A percentile compares a stretch with the other conserved stretches of the same genome.
These are phyloP conservation scores for Penicillium tannophilum DNA, from an alignment of 495 filamentous ascomycete genomes.

Conservation along the genomic window DNA sequence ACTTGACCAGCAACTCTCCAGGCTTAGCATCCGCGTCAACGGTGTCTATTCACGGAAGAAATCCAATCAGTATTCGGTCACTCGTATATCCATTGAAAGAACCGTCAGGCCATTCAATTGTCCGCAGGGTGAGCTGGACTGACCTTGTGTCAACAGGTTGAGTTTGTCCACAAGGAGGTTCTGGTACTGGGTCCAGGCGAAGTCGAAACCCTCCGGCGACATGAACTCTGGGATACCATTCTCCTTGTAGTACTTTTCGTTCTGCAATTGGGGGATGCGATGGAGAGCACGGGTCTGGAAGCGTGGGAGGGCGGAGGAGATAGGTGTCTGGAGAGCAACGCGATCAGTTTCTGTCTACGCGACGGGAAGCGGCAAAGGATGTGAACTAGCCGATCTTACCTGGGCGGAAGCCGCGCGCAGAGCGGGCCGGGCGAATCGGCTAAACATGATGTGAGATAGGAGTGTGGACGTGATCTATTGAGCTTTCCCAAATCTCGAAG, in stretches of 20 bases:
- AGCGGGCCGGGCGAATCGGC: constrained; percentile 51
- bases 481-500: constrained; percentile 29
- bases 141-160: constrained; percentile 73
- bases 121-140: constrained; percentile 28
- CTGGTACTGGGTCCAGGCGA: constrained; percentile 86
- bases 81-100: not conserved
- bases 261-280: constrained; percentile 58
- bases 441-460: constrained; percentile 50
- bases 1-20: constrained; percentile 70
- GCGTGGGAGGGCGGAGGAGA: constrained; percentile 41
- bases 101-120: constrained; percentile 3
- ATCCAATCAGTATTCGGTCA: not conserved
- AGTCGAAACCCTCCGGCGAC: constrained; percentile 63
- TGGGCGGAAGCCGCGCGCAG: constrained; percentile 48
- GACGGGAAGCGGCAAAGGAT: not conserved
- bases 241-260: constrained; percentile 51
- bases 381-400: constrained; percentile 23
- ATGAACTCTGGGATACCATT: constrained; percentile 71
- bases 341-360: constrained; percentile 25
- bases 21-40: constrained; percentile 56
- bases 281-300: constrained; percentile 54
- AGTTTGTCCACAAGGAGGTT: constrained; percentile 68
- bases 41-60: constrained; percentile 41
- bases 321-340: constrained; percentile 36
- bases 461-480: not conserved